Evolutionary conservation across 179 eudicot genomes (phyloP), one percentile per base, ranked within the genome.

Genomic region (Silene coronaria): DNA sequence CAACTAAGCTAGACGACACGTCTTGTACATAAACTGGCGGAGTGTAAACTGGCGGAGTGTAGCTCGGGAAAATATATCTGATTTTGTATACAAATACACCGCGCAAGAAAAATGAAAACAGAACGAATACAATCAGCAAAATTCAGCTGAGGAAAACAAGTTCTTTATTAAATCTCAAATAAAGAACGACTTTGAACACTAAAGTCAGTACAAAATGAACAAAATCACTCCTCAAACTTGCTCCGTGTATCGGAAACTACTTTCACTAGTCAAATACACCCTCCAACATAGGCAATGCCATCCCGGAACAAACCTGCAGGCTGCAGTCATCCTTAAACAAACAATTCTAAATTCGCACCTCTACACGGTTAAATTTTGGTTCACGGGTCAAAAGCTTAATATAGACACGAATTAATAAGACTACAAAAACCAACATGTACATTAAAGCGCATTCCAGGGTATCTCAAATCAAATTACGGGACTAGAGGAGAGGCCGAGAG

Each of bases 401-500:
- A 80, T 80, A 62, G 79, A 84, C 82, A 76, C 65, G 58, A 78
- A 71, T 34, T 61, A 80, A 71, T 24, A 77, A 53, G 67, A 70
- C 74, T 75, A 74, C 76, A 79, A 75, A 74, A 74, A 64, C 51
- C 72, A 19, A 64, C 75, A 78, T 81, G 73, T 78, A 81, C 81
- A 78, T 71, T 58, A 23, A 61, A 32, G 72, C 64, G 59, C 61
- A 48, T 28, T 38, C 61, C 74, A 60, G 68, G 72, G 32, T 55
- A 61, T 62, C 58, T 66, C 61, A 42, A 59, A 68, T 32, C 28
- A 71, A 59, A 28, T 55, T 60, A 62, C 57, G 68, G 63, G 77
- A 71, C 79, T 75, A 67, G 21, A 17, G 58, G 21, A 5, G 58
- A 53, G 58, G 21, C 24, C 12, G 55, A 75, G 62, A 80, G 86